These are phyloP conservation scores for Triglochin maritima DNA, from an alignment of 106 monocot species.

Conservation along the genomic window DNA sequence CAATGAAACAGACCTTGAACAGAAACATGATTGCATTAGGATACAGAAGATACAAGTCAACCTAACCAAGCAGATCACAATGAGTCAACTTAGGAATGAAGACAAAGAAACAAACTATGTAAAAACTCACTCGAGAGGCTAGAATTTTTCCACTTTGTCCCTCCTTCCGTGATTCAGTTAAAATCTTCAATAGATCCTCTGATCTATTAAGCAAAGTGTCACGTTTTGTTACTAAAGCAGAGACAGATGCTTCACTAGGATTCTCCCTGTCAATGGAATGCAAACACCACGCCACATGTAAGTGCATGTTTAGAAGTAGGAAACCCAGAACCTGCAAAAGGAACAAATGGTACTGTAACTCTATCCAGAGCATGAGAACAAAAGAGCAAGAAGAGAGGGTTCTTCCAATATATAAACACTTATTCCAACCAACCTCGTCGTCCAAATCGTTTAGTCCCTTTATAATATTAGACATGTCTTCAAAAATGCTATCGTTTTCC, in stretches of 20 bases:
- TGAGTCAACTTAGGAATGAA: not conserved
- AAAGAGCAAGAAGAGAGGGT: not conserved
- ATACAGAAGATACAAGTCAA: not conserved
- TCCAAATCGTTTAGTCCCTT: conserved; percentile 50
- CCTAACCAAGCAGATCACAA: not conserved
- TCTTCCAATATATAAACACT: not conserved
- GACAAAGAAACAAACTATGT: not conserved
- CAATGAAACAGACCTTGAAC: conserved; percentile 64
- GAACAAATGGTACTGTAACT: not conserved
- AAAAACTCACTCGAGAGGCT: conserved; percentile 54
- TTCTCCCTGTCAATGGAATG: conserved; percentile 60
- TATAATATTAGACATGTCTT: conserved; percentile 60
- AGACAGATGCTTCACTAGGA: conserved; percentile 52
- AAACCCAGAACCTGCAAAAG: conserved; percentile 67
- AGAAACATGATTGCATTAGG: not conserved
- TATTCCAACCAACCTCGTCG: conserved; percentile 45
- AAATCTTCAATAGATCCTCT: conserved; percentile 31
- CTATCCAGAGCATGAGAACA: not conserved
- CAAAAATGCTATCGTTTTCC: conserved; percentile 51
- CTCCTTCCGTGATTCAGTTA: conserved; percentile 33
- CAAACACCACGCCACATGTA: conserved; percentile 81
- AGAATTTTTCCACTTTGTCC: conserved; percentile 45
- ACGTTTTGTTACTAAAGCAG: conserved; percentile 41
- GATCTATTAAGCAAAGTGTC: conserved; percentile 52
- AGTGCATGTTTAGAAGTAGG: conserved; percentile 91